These are phyloP conservation scores for Fusarium sp. DNA, from an alignment of 2,329 filamentous ascomycete genomes.

Conservation along the genomic window DNA sequence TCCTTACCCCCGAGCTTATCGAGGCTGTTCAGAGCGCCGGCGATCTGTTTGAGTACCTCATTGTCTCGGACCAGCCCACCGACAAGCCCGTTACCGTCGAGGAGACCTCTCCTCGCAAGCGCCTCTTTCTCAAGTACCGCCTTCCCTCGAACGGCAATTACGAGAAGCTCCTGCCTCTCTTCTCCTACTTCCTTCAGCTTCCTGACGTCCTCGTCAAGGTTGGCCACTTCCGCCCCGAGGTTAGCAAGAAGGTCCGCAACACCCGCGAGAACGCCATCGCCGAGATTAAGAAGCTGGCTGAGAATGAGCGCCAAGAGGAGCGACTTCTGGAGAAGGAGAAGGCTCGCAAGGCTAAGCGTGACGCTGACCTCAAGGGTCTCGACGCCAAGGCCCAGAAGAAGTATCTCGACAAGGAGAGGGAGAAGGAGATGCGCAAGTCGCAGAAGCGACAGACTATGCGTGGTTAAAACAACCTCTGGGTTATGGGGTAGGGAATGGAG, in stretches of 20 bases:
- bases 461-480: conserved; percentile 47
- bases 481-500: neutral
- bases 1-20: conserved; percentile 88
- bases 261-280: conserved; percentile 81
- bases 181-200: conserved; percentile 83
- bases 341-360: conserved; percentile 87
- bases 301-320: conserved; percentile 83
- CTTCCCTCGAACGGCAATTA: conserved; percentile 71
- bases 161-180: conserved; percentile 72
- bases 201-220: conserved; percentile 77
- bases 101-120: conserved; percentile 85
- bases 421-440: conserved; percentile 70
- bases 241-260: conserved; percentile 80
- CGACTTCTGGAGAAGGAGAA: conserved; percentile 73
- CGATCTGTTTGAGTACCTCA: conserved; percentile 80
- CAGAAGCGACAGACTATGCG: conserved; percentile 64
- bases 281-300: conserved; percentile 79
- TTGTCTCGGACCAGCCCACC: conserved; percentile 86
- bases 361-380: conserved; percentile 77
- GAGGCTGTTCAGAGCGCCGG: conserved; percentile 80
- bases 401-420: conserved; percentile 80
- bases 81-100: conserved; percentile 87
- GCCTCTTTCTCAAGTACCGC: conserved; percentile 79
- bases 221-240: conserved; percentile 89
- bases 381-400: conserved; percentile 87